Conservation (phyloP, 1,284 basidiomycete genomes). For the Tetrapyrgos nigripes region DNA sequence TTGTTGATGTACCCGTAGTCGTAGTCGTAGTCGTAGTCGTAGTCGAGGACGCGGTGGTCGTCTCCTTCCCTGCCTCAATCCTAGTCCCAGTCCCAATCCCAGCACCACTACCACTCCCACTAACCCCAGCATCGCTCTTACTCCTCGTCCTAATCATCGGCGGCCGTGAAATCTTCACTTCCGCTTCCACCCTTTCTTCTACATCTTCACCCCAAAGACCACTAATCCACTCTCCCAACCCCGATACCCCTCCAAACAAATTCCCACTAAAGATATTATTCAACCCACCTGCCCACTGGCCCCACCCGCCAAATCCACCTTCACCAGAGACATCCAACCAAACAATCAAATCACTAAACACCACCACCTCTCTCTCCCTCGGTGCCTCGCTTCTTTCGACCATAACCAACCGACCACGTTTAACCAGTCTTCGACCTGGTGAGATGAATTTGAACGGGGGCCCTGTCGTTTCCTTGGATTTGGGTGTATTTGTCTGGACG, state of each 20-base stretch:
- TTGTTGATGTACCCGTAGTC: too few species aligned
- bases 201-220: background rate
- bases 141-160: conserved; percentile 55
- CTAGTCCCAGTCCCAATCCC: too few species aligned
- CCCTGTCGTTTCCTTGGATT: conserved; percentile 50
- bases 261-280: background rate
- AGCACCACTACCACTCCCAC: conserved; percentile 9
- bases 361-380: conserved; percentile 72
- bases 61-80: too few species aligned
- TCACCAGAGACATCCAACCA: conserved; percentile 73
- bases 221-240: background rate
- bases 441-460: conserved; percentile 73
- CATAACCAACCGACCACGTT: conserved; percentile 67
- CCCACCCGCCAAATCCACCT: too few species aligned
- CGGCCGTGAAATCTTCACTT: conserved; percentile 28
- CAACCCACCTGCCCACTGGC: conserved; percentile 17
- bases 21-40: too few species aligned
- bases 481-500: conserved; percentile 52
- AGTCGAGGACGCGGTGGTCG: too few species aligned
- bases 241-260: background rate
- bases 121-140: conserved; percentile 67
- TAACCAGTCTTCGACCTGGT: conserved; percentile 81
- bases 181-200: background rate
- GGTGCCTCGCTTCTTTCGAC: conserved; percentile 33
- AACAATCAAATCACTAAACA: conserved; percentile 83